Base-by-base conservation (phyloP, 202 grass and related monocot genomes). In the Zoysia matrella region DNA sequence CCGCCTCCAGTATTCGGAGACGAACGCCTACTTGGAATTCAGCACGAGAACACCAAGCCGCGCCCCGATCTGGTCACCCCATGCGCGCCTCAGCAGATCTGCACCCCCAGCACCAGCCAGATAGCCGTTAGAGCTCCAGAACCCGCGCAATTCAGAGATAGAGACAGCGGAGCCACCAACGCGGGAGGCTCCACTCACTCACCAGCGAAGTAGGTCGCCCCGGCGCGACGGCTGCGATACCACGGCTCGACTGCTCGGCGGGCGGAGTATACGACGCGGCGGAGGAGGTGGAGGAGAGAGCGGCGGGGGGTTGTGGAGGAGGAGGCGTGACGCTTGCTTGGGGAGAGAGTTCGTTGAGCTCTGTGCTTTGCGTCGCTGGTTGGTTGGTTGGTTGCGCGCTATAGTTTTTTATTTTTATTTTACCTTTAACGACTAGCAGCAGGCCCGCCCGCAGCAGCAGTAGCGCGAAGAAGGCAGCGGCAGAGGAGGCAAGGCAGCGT, bases 1-100 rank as follows among this genome's bases (percentile, higher is more conserved):
- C 14, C 4, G 62, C 74, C 15, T 62, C 55, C 67, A 36, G 9
- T 4, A 60, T 4, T 12, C 54, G 45, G 6, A 62, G 69, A 7
- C 11, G 8, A 79, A 36, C 3, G 52, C 18, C 11, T n/a, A 50
- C 12, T 61, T 39, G 39, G 46, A 86, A 85, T 53, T 81, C 16
- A 77, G 77, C 2, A 2, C 16, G 11, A 57, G 41, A 52, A 52
- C 46, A 22, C 14, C 45, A 11, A 47, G 40, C 12, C 36, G 9
- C 47, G 46, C 11, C 64, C 78, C 55, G 87, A 89, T 86, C 73
- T 61, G 83, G 73, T 78, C 87, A 82, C 83, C 67, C 78, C 83
- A 89, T 89, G 73, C 50, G 58, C 15, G 7, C 22, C 73, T 22
- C 67, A 73, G 12, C 88, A 82, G 88, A 89, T 89, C 88, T 78